Conservation (phyloP, 176 grass and related monocot genomes). For the Lolium rigidum region DNA sequence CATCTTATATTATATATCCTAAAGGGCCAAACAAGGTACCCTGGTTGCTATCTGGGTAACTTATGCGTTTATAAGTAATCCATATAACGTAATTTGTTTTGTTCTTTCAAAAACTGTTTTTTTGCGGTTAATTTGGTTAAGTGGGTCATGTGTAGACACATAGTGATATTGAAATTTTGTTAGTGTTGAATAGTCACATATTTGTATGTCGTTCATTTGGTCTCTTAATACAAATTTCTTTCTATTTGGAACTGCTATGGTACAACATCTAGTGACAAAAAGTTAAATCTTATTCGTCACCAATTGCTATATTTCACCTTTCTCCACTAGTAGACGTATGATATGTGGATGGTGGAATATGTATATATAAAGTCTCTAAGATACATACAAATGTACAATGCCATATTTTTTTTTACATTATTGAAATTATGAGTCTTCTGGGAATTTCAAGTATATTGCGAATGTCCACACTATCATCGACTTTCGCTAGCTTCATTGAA, state of each 20-base stretch:
- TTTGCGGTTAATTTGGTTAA: not conserved
- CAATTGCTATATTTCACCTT: not conserved
- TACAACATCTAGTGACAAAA: not conserved
- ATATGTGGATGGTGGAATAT: not conserved
- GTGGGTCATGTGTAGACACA: not conserved
- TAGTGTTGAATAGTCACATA: conserved; percentile 12
- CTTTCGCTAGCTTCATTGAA: too few relatives aligned
- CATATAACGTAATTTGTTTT: conserved; percentile 9
- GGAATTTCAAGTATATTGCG: not conserved
- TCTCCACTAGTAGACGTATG: not conserved
- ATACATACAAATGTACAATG: not conserved
- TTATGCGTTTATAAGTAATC: conserved; percentile 55
- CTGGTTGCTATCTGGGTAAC: conserved; percentile 88
- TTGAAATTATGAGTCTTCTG: not conserved
- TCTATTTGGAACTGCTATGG: not conserved
- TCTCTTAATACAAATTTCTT: not conserved
- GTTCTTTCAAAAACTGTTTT: not conserved
- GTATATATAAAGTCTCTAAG: not conserved
- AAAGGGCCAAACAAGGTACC: conserved; percentile 99
- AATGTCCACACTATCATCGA: not conserved
- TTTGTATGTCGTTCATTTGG: not conserved
- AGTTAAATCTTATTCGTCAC: not conserved
- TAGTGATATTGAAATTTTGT: conserved; percentile 20
- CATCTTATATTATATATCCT: conserved; percentile 95
- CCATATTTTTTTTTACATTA: not conserved